Evolutionary conservation across 2,329 filamentous ascomycete species (phyloP), one percentile per base, ranked within the genome.

Genomic region (Proliferodiscus dingleyae): DNA sequence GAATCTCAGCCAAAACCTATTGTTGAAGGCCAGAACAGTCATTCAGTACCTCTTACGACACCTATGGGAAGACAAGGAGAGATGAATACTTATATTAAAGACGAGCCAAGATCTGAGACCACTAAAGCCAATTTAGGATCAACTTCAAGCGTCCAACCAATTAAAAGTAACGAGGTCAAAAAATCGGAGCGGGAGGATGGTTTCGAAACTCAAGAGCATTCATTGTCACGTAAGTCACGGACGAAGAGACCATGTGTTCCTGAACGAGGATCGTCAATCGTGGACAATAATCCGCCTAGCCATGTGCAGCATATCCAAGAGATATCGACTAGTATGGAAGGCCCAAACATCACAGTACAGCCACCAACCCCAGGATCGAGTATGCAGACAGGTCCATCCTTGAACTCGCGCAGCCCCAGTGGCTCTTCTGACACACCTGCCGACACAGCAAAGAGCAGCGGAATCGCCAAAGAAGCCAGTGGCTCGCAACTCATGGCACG

Each of bases 311-410:
- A 46, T 21, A 18, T 42, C 22, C 34, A 22, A 28, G 33, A 46
- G 9, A 37, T 50, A 8, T 30, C 32, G 19, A 46, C 44, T 18
- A 39, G 34, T 10, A 32, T 37, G 13, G n/a, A 47, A n/a, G 52
- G 49, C 6, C 56, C 54, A 32, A 47, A 36, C 10, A 57, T 57
- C 15, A 50, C 46, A 3, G 44, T 62, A 4, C 41, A 55, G 16
- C 52, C 53, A 30, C 55, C 57, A 34, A 59, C 55, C 19, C 53
- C 49, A 37, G 45, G 45, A 16, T 43, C 49, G 46, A 52, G 50
- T 29, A 15, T 40, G 19, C 40, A 44, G 28, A 29, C 34, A 1
- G 15, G 29, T 13, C 13, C 28, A 19, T 37, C 30, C 3, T n/a
- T n/a, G n/a, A n/a, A n/a, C n/a, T n/a, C n/a, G n/a, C n/a, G n/a